Evolutionary conservation across 148 eudicot species (phyloP).

Genomic region (Fagopyrum homotropicum): DNA sequence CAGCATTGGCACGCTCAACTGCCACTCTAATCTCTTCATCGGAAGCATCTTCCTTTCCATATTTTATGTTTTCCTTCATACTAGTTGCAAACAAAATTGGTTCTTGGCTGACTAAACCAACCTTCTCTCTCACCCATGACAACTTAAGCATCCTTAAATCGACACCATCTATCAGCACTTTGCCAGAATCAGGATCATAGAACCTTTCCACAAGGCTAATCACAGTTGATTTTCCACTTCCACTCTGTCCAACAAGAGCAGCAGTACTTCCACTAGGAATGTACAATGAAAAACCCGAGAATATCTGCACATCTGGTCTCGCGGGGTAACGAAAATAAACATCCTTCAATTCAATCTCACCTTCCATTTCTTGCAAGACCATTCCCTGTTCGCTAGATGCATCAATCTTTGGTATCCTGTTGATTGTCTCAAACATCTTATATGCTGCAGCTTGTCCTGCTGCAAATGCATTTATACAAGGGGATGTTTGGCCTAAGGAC

Average conservation of each 20-base stretch:
- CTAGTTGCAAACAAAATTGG: slow-evolving; percentile 58
- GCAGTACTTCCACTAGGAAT: slow-evolving; percentile 53
- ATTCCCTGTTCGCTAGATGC: slow-evolving; percentile 47
- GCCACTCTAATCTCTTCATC: slow-evolving; percentile 59
- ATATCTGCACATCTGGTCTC: slow-evolving; percentile 70
- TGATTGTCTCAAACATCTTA: slow-evolving; percentile 78
- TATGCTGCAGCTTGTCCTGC: slow-evolving; percentile 82
- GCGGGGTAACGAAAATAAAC: slow-evolving; percentile 73
- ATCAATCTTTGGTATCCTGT: slow-evolving; percentile 57
- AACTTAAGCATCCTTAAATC: slow-evolving; percentile 48
- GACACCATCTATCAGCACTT: slow-evolving; percentile 60
- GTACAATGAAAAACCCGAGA: slow-evolving; percentile 52
- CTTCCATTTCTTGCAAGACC: slow-evolving; percentile 43
- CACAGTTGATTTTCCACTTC: slow-evolving; percentile 86
- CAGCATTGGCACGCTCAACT: slow-evolving; percentile 73
- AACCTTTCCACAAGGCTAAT: slow-evolving; percentile 75
- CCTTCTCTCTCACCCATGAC: slow-evolving; percentile 60
- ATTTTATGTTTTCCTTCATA: slow-evolving; percentile 54
- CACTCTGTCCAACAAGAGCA: slow-evolving; percentile 88
- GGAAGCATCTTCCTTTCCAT: slow-evolving; percentile 62
- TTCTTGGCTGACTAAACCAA: slow-evolving; percentile 89
- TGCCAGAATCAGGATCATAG: slow-evolving; percentile 75
- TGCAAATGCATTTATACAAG: slow-evolving; percentile 61
- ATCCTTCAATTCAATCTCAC: slow-evolving; percentile 63
- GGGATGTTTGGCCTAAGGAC: slow-evolving; percentile 70